Percentiles rank a stretch among this genome's conserved stretches.
These are phyloP conservation scores for Fusarium ramigenum DNA, from an alignment of 2,329 filamentous ascomycete genomes.

Conservation along the genomic window DNA sequence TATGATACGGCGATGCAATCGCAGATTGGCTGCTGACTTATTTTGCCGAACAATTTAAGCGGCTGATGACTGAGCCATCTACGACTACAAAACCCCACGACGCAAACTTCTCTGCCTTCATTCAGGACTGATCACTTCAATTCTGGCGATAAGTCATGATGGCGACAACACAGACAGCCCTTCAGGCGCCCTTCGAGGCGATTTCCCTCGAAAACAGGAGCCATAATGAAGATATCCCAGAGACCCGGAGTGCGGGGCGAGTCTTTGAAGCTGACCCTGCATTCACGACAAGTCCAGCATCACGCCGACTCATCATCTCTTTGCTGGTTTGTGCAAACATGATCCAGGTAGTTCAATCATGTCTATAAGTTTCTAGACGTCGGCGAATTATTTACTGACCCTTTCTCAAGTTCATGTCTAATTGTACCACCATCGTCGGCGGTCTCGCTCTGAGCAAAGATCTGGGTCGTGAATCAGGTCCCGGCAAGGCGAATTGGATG, in stretches of 20 bases:
- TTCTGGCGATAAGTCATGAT: background rate
- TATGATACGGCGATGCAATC: background rate
- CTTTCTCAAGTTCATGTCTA: background rate
- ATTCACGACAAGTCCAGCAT: constrained; percentile 5
- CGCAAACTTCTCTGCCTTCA: background rate
- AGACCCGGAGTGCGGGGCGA: background rate
- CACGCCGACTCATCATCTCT: constrained; percentile 3
- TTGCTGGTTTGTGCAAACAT: constrained; percentile 13
- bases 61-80: background rate
- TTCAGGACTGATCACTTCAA: rapidly evolving
- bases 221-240: background rate
- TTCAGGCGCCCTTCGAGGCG: background rate
- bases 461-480: constrained; percentile 2
- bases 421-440: background rate
- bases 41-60: constrained; percentile 15
- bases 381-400: background rate
- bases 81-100: background rate
- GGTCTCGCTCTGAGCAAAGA: constrained; percentile 10
- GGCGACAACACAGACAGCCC: background rate
- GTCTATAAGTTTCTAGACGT: rapidly evolving
- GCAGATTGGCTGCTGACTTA: background rate
- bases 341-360: background rate
- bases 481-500: constrained; percentile 21
- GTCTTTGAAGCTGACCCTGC: constrained; percentile 10
- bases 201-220: background rate